Evolutionary conservation across 495 filamentous ascomycete genomes (phyloP), one percentile per base, ranked within the genome.

Genomic region (Pyrenula aspistea): DNA sequence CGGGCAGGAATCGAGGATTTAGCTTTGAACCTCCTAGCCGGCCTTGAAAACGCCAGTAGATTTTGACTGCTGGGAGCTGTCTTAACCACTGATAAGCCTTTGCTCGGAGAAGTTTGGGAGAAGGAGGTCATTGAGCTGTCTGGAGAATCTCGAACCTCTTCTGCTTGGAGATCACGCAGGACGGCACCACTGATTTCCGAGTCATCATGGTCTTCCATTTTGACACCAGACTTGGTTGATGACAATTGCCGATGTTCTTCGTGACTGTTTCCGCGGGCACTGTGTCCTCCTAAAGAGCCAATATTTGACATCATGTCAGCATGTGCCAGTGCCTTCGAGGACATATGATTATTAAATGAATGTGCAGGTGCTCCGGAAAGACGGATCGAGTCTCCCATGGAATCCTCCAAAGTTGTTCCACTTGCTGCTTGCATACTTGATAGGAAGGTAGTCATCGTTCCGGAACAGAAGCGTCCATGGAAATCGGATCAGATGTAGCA

Each of bases 1-100:
- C 85, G 81, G 55, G 84, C 74, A 21, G 92, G 91, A 60, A 96
- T 90, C 8, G 91, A 93, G 25, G 84, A 83, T 60, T 85, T 86
- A 1, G 89, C 87, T 15, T 72, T 72, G 53, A 67, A 75, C 55
- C 68, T 71, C 4, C 10, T 24, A 10, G 22, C 8, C 8, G 20
- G n/a, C 22, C 20, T 52, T 4, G 50, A 52, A 20, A 10, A 19
- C 8, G 8, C 19, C 4, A 52, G 20, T 21, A 19, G 19, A 52
- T 20, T 10, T 52, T 20, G 50, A 52, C 22, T 52, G 8, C 10
- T 19, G 22, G 19, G 10, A 52, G 50, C n/a, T 52, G 19, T 21
- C 22, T 52, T 52, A 4, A 10, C 4, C 20, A 10, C 8, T 10
- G 8, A 19, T 24, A 52, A 52, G 50, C 50, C 50, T 42, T 42